Evolutionary conservation across 768 basidiomycete genomes (phyloP).

Genomic region (Lactarius indigo): DNA sequence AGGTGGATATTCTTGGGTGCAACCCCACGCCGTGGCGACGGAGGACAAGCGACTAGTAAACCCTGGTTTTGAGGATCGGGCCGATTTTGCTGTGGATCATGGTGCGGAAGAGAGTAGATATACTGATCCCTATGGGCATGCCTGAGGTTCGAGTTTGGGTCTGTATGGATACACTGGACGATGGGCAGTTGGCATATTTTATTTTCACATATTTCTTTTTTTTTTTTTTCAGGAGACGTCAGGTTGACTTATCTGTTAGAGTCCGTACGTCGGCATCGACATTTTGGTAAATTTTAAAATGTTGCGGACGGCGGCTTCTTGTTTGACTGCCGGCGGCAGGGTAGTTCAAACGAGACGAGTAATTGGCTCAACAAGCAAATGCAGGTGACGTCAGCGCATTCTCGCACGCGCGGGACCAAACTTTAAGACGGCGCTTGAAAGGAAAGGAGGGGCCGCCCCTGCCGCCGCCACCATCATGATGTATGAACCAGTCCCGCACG

Average conservation of each 20-base stretch:
- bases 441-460: neutral
- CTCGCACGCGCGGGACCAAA: slow-evolving; percentile 10
- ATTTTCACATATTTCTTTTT: neutral
- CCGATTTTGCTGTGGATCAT: slow-evolving; percentile 8
- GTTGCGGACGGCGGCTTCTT: neutral
- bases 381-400: slow-evolving; percentile 18
- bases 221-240: neutral
- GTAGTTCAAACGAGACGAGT: neutral
- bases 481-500: neutral
- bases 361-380: slow-evolving; percentile 1
- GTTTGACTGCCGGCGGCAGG: slow-evolving; percentile 13
- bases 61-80: slow-evolving; percentile 48
- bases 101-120: slow-evolving; percentile 19
- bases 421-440: slow-evolving; percentile 23
- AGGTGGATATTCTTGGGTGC: slow-evolving; percentile 74
- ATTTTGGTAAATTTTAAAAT: slow-evolving; percentile 8
- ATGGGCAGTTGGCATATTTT: neutral
- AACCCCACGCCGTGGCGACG: slow-evolving; percentile 54
- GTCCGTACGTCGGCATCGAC: neutral
- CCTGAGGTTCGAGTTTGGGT: neutral
- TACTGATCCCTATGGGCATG: neutral
- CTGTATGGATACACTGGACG: neutral
- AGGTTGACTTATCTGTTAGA: neutral
- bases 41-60: slow-evolving; percentile 75
- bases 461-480: neutral